Percentiles rank a stretch among this genome's conserved stretches.
These are phyloP conservation scores for Massarina eburnea DNA, from an alignment of 2,329 filamentous ascomycete genomes.

Conservation along the genomic window DNA sequence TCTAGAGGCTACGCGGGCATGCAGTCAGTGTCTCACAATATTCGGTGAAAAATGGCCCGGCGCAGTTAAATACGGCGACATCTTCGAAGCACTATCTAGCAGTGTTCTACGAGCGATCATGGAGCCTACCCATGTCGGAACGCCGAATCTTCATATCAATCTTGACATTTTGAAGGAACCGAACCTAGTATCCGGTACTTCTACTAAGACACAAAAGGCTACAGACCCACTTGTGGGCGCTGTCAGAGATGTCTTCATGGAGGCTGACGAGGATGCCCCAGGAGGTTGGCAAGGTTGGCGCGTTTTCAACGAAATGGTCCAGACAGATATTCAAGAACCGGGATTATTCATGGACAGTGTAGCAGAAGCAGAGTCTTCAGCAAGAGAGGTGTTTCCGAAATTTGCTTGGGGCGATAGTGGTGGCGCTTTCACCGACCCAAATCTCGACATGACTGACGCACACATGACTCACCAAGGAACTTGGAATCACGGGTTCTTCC, in stretches of 20 bases:
- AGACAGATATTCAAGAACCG: slow-evolving; percentile 15
- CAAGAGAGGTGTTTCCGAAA: slow-evolving; percentile 2
- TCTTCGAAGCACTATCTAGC: slow-evolving; percentile 25
- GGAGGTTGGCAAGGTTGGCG: slow-evolving; percentile 32
- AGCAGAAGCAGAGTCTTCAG: slow-evolving; percentile 9
- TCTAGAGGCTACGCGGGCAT: slow-evolving; percentile 26
- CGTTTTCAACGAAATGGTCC: slow-evolving; percentile 32
- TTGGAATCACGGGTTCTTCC: slow-evolving; percentile 20
- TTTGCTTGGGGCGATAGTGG: slow-evolving; percentile 4
- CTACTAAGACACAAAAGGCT: background rate
- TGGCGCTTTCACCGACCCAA: background rate
- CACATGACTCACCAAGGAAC: slow-evolving; percentile 9
- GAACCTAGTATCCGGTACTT: background rate
- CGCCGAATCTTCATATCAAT: slow-evolving; percentile 8
- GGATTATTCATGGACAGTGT: slow-evolving; percentile 5
- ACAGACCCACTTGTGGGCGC: slow-evolving; percentile 21
- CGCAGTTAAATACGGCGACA: slow-evolving; percentile 30
- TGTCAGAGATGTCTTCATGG: slow-evolving; percentile 33
- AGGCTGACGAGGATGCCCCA: slow-evolving; percentile 28
- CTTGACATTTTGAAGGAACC: slow-evolving; percentile 8
- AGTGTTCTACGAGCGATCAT: slow-evolving; percentile 19
- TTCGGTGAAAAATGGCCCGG: slow-evolving; percentile 32
- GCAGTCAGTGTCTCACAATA: slow-evolving; percentile 27
- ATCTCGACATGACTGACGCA: slow-evolving; percentile 5
- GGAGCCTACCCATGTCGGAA: slow-evolving; percentile 7